Conservation (phyloP, 345 rosid species). For the Nephelium lappaceum region DNA sequence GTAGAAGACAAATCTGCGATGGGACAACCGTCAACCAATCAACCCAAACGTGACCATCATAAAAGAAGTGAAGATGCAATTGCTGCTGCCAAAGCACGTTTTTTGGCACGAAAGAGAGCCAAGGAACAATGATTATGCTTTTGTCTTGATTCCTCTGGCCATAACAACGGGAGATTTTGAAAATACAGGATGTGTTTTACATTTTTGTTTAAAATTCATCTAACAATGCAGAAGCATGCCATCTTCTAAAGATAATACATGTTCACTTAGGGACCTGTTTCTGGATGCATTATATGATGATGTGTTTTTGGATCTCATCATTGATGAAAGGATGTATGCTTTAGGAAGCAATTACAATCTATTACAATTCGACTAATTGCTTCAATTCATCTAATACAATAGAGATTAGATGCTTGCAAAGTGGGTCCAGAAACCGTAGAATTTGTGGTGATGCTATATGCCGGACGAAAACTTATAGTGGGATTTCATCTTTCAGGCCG, state of each 20-base stretch:
- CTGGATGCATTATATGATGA: no score
- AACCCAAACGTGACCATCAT: constrained; percentile 52
- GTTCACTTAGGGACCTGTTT: background rate
- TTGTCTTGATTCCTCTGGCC: background rate
- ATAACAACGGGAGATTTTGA: background rate
- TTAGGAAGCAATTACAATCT: no score
- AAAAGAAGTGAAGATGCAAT: constrained; percentile 69
- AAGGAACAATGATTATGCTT: constrained; percentile 40
- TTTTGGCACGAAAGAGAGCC: constrained; percentile 73
- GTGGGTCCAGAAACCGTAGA: no score
- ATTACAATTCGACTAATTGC: no score
- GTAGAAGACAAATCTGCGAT: constrained; percentile 30
- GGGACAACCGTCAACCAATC: constrained; percentile 38
- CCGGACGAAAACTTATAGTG: no score
- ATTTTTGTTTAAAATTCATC: background rate
- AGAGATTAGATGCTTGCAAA: no score
- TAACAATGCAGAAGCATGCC: background rate
- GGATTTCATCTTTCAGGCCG: no score
- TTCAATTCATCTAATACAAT: no score
- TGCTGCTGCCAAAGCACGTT: constrained; percentile 81
- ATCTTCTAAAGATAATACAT: no score
- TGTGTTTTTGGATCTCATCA: no score
- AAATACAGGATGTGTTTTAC: background rate
- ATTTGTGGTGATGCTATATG: background rate
- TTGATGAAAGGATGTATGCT: no score